Conservation (phyloP, 2,329 filamentous ascomycete species). For the Penicillium sclerotigenum region DNA sequence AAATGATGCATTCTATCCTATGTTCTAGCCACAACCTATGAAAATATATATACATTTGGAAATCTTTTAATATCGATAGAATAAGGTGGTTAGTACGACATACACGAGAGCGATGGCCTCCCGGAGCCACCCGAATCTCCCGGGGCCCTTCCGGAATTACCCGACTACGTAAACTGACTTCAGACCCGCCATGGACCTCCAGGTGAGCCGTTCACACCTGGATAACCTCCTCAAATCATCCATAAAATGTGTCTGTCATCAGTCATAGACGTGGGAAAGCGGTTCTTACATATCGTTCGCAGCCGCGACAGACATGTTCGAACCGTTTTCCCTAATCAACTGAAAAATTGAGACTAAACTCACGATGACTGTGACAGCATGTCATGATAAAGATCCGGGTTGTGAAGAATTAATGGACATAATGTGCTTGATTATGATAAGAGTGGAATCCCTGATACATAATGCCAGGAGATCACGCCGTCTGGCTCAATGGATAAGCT, state of each 20-base stretch:
- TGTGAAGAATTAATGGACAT: neutral
- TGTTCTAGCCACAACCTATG: neutral
- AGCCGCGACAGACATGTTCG: neutral
- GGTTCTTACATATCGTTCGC: neutral
- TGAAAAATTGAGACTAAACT: neutral
- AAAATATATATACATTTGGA: neutral
- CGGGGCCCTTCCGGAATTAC: neutral
- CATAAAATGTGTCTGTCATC: neutral
- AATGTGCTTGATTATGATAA: neutral
- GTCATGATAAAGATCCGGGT: neutral
- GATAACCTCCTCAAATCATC: neutral
- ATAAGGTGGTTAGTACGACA: too few species aligned
- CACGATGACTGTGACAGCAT: neutral
- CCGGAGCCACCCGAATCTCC: neutral
- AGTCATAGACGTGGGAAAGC: neutral
- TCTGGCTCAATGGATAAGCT: neutral
- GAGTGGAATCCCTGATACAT: neutral
- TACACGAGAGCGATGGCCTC: too few species aligned
- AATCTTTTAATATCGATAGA: too few species aligned
- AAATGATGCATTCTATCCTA: too few species aligned
- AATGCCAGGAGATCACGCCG: neutral
- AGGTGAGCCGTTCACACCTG: neutral
- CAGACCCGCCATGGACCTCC: neutral
- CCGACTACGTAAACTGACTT: neutral
- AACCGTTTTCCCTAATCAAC: neutral